phyloP scores from a whole-genome alignment of 371 early-diverging fungal species.

The Mortierella sp. region DNA sequence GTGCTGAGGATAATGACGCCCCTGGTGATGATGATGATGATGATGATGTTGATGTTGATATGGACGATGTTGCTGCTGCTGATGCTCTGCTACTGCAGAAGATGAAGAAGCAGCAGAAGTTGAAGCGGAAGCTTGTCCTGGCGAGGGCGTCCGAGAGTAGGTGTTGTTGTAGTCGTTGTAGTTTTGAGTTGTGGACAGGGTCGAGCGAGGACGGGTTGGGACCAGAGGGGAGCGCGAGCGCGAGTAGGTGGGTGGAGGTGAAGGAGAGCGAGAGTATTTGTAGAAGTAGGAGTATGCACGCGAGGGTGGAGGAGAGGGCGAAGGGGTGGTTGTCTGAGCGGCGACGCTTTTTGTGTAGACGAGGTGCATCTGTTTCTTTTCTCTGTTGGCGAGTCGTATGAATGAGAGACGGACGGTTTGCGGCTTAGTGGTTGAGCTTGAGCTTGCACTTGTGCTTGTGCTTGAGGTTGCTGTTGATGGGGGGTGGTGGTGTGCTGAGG shows the following conservation, averaged over 20 bases:
- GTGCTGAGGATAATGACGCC: neutral
- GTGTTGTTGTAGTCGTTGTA: neutral
- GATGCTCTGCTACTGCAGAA: neutral
- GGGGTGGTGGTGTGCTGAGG: neutral
- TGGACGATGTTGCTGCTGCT: neutral
- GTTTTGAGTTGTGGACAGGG: neutral
- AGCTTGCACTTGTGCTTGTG: neutral
- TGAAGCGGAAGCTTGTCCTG: neutral
- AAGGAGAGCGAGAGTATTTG: slow-evolving; percentile 7
- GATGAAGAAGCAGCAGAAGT: neutral
- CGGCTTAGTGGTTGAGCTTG: neutral
- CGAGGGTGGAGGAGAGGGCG: neutral
- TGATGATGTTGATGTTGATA: neutral
- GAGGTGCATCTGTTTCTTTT: neutral
- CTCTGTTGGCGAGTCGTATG: neutral
- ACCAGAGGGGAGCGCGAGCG: slow-evolving; percentile 1
- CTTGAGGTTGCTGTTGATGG: neutral
- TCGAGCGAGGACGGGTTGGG: neutral
- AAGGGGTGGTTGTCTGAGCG: neutral
- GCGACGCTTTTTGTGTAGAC: slow-evolving; percentile 6
- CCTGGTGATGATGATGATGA: neutral
- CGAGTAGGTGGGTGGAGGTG: neutral
- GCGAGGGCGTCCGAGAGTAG: slow-evolving; percentile 2
- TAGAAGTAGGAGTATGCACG: neutral
- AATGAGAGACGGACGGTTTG: slow-evolving; percentile 3